A percentile compares a stretch with the other conserved stretches of the same genome.
phyloP scores from a whole-genome alignment of 2,329 filamentous ascomycete species.

The Pseudogymnoascus sp. region DNA sequence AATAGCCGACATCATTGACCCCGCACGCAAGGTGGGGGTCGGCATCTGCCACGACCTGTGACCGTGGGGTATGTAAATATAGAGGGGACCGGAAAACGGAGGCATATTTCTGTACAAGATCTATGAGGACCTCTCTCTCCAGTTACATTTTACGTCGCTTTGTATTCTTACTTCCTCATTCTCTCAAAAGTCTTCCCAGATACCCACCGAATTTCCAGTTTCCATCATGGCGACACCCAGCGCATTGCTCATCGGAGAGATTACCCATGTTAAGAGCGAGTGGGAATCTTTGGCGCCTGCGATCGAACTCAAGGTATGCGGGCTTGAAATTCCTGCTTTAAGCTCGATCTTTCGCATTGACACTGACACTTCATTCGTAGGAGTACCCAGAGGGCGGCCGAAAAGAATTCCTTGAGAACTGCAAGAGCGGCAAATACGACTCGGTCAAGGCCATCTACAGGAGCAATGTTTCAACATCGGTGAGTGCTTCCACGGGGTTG shows the following conservation, averaged over 20 bases:
- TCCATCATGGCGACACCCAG: neutral
- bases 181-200: neutral
- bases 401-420: constrained; percentile 60
- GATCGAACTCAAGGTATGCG: constrained; percentile 8
- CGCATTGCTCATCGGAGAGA: constrained; percentile 21
- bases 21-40: neutral
- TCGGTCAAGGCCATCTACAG: constrained; percentile 60
- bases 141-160: neutral
- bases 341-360: neutral
- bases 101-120: neutral
- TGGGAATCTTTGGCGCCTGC: constrained; percentile 18
- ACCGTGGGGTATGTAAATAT: neutral
- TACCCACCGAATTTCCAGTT: neutral
- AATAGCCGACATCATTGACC: neutral
- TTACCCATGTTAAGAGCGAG: constrained; percentile 22
- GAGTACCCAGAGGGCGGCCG: constrained; percentile 44
- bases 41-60: neutral
- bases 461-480: constrained; percentile 56
- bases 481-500: constrained; percentile 23
- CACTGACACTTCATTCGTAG: constrained; percentile 11
- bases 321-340: neutral
- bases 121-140: neutral
- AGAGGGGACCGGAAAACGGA: neutral
- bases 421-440: constrained; percentile 53
- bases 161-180: neutral